Conservation (phyloP, 306 rosid genomes). For the Begonia masoniana region DNA sequence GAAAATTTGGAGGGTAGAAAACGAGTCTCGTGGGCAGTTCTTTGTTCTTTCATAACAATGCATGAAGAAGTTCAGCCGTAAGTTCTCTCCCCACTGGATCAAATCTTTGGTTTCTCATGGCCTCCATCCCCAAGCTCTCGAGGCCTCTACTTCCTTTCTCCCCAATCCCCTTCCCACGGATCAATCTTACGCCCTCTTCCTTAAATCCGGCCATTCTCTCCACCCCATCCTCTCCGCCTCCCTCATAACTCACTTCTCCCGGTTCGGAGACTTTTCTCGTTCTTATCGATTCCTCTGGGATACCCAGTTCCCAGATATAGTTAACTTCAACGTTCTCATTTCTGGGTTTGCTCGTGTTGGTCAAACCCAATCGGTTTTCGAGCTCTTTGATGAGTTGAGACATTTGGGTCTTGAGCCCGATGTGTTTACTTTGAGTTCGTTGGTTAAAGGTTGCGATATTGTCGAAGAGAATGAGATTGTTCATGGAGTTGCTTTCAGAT, state of each 20-base stretch:
- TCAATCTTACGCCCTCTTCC: not conserved
- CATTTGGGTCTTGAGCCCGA: constrained; percentile 6
- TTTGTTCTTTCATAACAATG: too few relatives aligned
- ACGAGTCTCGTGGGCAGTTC: too few relatives aligned
- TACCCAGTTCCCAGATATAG: constrained; percentile 3
- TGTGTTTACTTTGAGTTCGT: constrained; percentile 11
- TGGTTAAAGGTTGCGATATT: constrained; percentile 8
- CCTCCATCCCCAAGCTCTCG: constrained; percentile 8
- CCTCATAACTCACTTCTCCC: too few relatives aligned
- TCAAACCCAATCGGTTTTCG: constrained; percentile 1
- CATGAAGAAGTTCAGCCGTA: too few relatives aligned
- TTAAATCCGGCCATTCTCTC: too few relatives aligned
- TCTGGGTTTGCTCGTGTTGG: constrained; percentile 7
- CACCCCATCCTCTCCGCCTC: too few relatives aligned
- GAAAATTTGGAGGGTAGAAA: too few relatives aligned
- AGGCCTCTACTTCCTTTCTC: constrained; percentile 1
- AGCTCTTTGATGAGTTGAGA: constrained; percentile 6
- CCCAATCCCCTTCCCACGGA: constrained; percentile 1
- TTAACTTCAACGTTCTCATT: constrained; percentile 7
- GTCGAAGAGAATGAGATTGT: constrained; percentile 11
- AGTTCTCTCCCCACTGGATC: not conserved
- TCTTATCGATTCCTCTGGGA: constrained; percentile 1
- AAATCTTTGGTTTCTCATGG: not conserved
- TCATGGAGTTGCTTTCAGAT: constrained; percentile 10
- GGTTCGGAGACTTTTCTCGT: too few relatives aligned